These are phyloP conservation scores for Penicillium sp. DNA, from an alignment of 2,329 filamentous ascomycete species.

Conservation along the genomic window DNA sequence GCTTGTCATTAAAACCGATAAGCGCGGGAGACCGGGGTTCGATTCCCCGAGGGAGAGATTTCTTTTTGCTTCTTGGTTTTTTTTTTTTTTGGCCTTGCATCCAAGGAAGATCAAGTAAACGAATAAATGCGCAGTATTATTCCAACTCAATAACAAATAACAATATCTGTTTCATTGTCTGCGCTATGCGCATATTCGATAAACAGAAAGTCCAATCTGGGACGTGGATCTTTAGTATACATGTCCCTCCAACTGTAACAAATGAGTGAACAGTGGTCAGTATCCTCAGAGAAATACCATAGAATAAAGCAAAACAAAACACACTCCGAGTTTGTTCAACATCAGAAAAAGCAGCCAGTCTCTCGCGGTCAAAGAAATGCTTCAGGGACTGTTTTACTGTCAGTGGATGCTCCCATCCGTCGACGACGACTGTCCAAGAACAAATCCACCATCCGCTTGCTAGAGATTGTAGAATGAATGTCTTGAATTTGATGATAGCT, in stretches of 20 bases:
- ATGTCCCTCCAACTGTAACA: not conserved
- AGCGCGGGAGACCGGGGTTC: conserved; percentile 39
- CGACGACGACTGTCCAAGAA: conserved; percentile 38
- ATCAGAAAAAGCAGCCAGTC: not conserved
- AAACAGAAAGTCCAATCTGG: not conserved
- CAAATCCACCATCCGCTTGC: conserved; percentile 40
- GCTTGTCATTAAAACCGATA: conserved; percentile 29
- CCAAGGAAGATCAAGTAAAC: not conserved
- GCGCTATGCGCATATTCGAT: not conserved
- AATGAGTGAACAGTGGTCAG: not conserved
- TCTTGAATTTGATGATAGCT: conserved; percentile 24
- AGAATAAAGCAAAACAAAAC: not conserved
- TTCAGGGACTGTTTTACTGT: conserved; percentile 17
- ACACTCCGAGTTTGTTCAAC: not conserved
- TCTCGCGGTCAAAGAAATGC: conserved; percentile 30
- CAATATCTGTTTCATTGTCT: not conserved
- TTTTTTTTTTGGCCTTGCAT: not conserved
- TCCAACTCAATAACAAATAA: not conserved
- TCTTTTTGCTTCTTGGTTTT: conserved; percentile 8
- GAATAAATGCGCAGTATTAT: not conserved
- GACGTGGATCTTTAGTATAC: not conserved
- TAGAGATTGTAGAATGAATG: conserved; percentile 29
- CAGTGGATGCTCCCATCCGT: conserved; percentile 20
- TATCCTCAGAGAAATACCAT: not conserved
- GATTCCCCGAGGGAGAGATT: conserved; percentile 35